Evolutionary conservation across 352 stramenopile species (phyloP), one percentile per base, ranked within the genome.

Genomic region (Phytophthora constricta): DNA sequence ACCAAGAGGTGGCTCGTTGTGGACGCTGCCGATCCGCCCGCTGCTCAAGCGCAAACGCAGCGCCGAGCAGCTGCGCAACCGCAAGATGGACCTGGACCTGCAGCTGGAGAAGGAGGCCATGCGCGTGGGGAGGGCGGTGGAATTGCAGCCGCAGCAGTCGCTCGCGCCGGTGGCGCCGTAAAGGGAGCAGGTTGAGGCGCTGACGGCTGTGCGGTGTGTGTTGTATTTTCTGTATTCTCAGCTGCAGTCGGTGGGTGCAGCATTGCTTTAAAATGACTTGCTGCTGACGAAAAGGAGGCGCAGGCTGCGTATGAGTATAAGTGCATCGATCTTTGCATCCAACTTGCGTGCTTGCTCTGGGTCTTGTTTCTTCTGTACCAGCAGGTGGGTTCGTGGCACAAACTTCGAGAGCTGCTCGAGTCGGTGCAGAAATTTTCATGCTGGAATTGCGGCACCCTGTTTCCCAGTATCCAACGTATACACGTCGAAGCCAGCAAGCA

Each of bases 41-140:
- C 59, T 86, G 28, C 70, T 88, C 25, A 79, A 80, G 64, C 72
- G 75, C 52, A 89, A 87, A 65, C 65, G 67, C 33, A 89, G 76
- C 39, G 75, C 70, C 5, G 64, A 87, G 53, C 72, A 70, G 53
- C 34, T 84, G 45, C 80, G 79, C 37, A 85, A 88, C 57, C 77
- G 78, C 48, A 71, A 73, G 56, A 50, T 78, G 46, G 82, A 88
- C 58, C 20, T 62, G 17, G 62, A 79, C 49, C 52, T 77, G 56
- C 76, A 79, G 42, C 53, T 84, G 4, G 79, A 84, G 45, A 90
- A 90, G 68, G 71, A 65, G 1, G 33, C 64, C 48, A 27, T 70
- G 41, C 62, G 50, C 16, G 49, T 41, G 10, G 67, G 70, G 14
- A 67, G 65, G 19, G 57, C 58, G 4, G 62, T 87, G 13, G 70